These are phyloP conservation scores for Magnaporthales sp. DNA, from an alignment of 2,329 filamentous ascomycete species.

Conservation along the genomic window DNA sequence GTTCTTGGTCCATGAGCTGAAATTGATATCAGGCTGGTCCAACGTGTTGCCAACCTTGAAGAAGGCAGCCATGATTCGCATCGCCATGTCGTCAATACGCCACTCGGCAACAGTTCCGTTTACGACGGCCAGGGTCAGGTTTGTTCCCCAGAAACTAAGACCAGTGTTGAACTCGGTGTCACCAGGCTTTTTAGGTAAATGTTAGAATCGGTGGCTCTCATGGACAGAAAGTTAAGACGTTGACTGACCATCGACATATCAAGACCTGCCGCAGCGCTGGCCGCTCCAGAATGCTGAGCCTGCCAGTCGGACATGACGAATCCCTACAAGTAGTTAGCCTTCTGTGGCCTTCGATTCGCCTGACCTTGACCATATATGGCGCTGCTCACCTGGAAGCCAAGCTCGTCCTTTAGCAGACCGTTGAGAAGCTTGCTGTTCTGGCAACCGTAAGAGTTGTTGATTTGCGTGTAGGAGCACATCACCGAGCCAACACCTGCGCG, in stretches of 20 bases:
- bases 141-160: conserved; percentile 71
- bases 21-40: conserved; percentile 56
- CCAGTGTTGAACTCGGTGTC: conserved; percentile 71
- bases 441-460: conserved; percentile 59
- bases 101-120: conserved; percentile 86
- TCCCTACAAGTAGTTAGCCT: conserved; percentile 21
- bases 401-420: conserved; percentile 53
- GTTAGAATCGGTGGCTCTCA: neutral
- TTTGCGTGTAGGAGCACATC: conserved; percentile 50
- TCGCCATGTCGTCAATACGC: conserved; percentile 85
- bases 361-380: no score
- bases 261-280: conserved; percentile 61
- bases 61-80: conserved; percentile 67
- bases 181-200: conserved; percentile 40
- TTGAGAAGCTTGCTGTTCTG: conserved; percentile 58
- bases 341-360: no score
- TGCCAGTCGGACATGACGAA: conserved; percentile 50
- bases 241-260: conserved; percentile 68
- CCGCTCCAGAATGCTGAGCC: conserved; percentile 59
- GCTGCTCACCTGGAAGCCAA: conserved; percentile 44
- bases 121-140: conserved; percentile 77
- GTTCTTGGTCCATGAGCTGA: conserved; percentile 77
- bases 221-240: neutral
- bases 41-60: conserved; percentile 56
- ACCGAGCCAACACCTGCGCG: conserved; percentile 40